A percentile compares a stretch with the other conserved stretches of the same genome.
Conservation (phyloP, 1,139 yeast genomes). For the Wickerhamomyces sp. region DNA sequence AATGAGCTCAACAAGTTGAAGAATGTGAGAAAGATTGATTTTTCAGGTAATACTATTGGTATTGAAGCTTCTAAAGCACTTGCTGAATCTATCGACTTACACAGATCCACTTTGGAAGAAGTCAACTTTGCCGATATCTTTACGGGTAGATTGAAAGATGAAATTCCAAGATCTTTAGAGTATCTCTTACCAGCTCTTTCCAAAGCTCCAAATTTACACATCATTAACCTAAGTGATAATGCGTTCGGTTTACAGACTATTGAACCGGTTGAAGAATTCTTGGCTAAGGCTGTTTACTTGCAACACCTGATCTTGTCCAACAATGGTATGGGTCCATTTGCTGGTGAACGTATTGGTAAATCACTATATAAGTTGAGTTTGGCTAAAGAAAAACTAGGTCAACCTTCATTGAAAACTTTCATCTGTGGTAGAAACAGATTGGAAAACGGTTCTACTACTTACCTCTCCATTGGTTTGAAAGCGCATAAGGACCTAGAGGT, state of each 20-base stretch:
- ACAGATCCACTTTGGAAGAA: constrained; percentile 50
- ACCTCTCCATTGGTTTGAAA: constrained; percentile 69
- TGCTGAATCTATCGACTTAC: constrained; percentile 49
- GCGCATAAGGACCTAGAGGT: constrained; percentile 66
- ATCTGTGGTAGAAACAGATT: constrained; percentile 95
- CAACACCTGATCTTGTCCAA: constrained; percentile 86
- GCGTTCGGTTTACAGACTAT: constrained; percentile 96
- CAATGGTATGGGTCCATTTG: constrained; percentile 97
- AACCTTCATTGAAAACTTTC: constrained; percentile 61
- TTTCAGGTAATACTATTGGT: constrained; percentile 93
- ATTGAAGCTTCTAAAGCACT: constrained; percentile 77
- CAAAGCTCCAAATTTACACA: constrained; percentile 59
- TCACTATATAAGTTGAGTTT: constrained; percentile 71
- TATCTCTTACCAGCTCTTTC: constrained; percentile 69
- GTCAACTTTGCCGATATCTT: constrained; percentile 87
- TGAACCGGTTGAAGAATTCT: constrained; percentile 76
- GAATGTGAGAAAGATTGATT: constrained; percentile 57
- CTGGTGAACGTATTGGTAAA: constrained; percentile 90
- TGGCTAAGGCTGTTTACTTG: constrained; percentile 70
- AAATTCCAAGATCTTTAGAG: constrained; percentile 81
- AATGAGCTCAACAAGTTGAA: constrained; percentile 42
- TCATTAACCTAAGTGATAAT: constrained; percentile 85
- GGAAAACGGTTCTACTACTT: constrained; percentile 85
- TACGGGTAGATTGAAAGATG: constrained; percentile 91
- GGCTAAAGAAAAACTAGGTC: constrained; percentile 45